phyloP scores from a whole-genome alignment of 129 eudicot species.

The Tagetes patula region DNA sequence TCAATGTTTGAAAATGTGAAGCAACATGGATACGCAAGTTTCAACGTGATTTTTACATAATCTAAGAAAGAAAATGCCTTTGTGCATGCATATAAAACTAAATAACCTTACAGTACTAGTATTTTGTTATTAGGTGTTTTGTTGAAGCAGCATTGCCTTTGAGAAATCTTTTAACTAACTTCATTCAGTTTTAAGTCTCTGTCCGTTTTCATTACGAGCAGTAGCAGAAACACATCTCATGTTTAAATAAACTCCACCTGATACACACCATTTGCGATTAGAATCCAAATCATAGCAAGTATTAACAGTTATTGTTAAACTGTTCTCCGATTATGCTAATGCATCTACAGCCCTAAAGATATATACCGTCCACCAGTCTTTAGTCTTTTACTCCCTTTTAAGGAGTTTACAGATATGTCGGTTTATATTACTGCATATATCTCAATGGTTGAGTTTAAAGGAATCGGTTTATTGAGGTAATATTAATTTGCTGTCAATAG shows the following conservation, averaged over 20 bases:
- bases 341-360: neutral
- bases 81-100: neutral
- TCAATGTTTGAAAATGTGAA: neutral
- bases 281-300: constrained; percentile 14
- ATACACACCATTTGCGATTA: neutral
- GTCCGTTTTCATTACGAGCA: neutral
- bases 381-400: neutral
- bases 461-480: neutral
- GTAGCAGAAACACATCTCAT: neutral
- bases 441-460: neutral
- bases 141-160: neutral
- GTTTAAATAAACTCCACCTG: neutral
- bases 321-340: neutral
- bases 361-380: neutral
- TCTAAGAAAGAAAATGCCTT: neutral
- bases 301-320: neutral
- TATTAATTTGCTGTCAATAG: neutral
- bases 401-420: neutral
- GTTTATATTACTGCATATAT: neutral
- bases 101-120: neutral
- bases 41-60: neutral
- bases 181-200: neutral
- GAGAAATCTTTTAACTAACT: neutral
- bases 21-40: neutral
- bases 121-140: neutral